Evolutionary conservation across 495 filamentous ascomycete genomes (phyloP), one percentile per base, ranked within the genome.

Genomic region (Hypomontagnella monticulosa): DNA sequence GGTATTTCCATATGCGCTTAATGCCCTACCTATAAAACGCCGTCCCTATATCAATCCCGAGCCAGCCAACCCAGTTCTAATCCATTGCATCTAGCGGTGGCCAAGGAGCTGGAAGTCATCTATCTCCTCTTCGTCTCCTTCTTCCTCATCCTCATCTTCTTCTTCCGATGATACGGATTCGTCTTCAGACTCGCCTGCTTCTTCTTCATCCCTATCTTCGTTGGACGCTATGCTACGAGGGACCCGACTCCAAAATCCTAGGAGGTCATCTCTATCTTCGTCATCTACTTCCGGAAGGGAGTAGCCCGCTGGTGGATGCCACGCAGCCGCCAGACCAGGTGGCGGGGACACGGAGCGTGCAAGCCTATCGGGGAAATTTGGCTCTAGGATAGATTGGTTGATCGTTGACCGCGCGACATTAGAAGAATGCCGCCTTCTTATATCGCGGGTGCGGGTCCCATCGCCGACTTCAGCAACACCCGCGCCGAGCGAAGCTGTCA

Each of bases 41-140:
- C 68, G 11, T 49, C 37, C 33, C 48, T 51, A 73, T 66, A 48
- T 63, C 56, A 71, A 67, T 57, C 62, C 38, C 46, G 42, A 70
- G 56, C 59, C 40, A 63, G 52, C 51, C 51, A 50, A 42, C 19
- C 38, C 37, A 32, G 34, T 57, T 59, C 53, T 57, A 67, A 53
- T 59, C 34, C 65, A 36, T 57, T 43, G 44, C 40, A 36, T 41
- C 78, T 75, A 85, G 51, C 87, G 83, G 78, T 93, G 90, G n/a
- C 90, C 91, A 69, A 90, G 84, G 51, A 92, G 80, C 52, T 87
- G 85, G 66, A 91, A 87, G 46, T 80, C 76, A 65, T 91, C 85
- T 42, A 79, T 78, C 6, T 84, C 84, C 30, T 88, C 84, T 0
- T 83, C 85, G 3, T 84, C 85, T 3, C 27, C 79, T 74, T 73